Evolutionary conservation across 768 basidiomycete species (phyloP), one percentile per base, ranked within the genome.

Genomic region (Boletus rufocinnamomeus): DNA sequence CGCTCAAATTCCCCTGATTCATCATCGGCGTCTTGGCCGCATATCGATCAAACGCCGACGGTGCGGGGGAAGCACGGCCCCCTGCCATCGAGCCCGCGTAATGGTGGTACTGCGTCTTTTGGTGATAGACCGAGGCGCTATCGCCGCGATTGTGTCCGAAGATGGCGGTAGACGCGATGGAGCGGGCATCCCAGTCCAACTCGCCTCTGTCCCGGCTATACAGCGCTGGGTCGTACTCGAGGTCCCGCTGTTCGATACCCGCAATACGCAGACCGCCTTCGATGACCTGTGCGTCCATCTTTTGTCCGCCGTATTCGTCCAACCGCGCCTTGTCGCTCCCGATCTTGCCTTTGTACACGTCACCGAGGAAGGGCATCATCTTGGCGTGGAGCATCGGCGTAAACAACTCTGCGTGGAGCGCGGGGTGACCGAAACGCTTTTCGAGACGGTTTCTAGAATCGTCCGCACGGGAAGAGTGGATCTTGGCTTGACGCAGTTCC

Each of bases 401-500:
- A 75, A 95, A 91, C 47, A 96, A 80, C 53, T 95, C 93, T 14
- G 83, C 75, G 63, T 94, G 85, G 48, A 99, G 79, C 17, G 95
- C 91, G 1, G 97, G 95, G 71, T 99, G 97, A 1, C 95, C 91
- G 75, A 98, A 99, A 30, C 96, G 88, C 70, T 87, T 93, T 76
- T 88, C 88, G 32, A 98, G 83, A 35, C 89, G 83, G 68, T 89
- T 82, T 54, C 87, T 81, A 38, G 80, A 80, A 57, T 81, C 77
- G 70, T 98, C 95, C 1, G 84, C 82, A 48, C 86, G 84, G 53
- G 88, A 84, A 0, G 93, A 91, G 67, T 94, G 83, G 3, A 95
- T 82, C 64, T 91, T 87, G 48, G 87, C 85, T 41, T 80, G 69
- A 13, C 82, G 82, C 41, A 95, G 78, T 72, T 98, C 95, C 2